Evolutionary conservation across 352 stramenopile species (phyloP), one percentile per base, ranked within the genome.

Genomic region (Discostella stelligera): DNA sequence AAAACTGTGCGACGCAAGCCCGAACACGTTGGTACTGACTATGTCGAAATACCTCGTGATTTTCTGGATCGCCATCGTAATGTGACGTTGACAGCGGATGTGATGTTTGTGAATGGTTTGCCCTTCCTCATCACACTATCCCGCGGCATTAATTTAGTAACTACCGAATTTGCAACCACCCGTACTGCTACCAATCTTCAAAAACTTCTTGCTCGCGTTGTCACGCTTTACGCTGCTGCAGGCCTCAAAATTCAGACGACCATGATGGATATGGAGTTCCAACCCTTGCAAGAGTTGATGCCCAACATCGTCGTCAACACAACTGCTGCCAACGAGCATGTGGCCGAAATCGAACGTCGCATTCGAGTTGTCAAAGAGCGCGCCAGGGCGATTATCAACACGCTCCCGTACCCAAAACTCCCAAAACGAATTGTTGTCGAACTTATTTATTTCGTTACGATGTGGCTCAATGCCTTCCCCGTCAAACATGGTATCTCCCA

Each of bases 91-190:
- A 21, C 27, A 9, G 63, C 72, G 10, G 72, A 88, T 53, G 67
- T 88, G 13, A 79, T 83, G 58, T 80, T 74, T 50, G 63, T 85
- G 8, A 83, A 88, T 50, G 41, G 56, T 14, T 67, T 82, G 9
- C 66, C 67, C 20, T 85, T 88, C 32, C 53, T 88, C 8, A 16
- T 71, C 9, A 79, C 60, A 27, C 65, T 74, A 0, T 65, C 46
- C 14, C 37, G 60, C n/a, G 44, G 18, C 11, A 68, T 68, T 23
- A 55, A 54, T 39, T 49, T 68, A 41, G 30, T 68, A 32, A 68
- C 60, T 4, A 44, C 58, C 6, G 20, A 68, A 58, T 44, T 39
- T 30, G 3, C 30, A 20, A 16, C n/a, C 5, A 44, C 23, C 13
- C 6, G 44, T 14, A 68, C 41, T 14, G 44, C 41, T 6, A 37